Conservation (phyloP, 768 basidiomycete genomes). For the Collybiopsis confluens region DNA sequence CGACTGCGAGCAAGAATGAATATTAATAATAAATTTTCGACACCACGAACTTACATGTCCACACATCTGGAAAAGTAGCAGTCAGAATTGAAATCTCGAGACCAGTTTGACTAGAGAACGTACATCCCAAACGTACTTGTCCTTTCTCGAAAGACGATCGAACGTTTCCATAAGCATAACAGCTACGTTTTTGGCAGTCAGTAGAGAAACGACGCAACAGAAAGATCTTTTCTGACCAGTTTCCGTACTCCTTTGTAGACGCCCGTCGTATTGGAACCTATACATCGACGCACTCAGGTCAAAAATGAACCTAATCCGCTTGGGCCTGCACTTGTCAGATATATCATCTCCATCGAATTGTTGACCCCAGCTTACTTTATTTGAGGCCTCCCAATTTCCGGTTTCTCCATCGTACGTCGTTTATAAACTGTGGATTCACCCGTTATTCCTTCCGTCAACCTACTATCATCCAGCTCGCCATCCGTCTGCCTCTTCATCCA, state of each 20-base stretch:
- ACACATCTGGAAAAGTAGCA: constrained; percentile 40
- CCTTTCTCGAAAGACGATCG: constrained; percentile 54
- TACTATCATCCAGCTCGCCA: constrained; percentile 64
- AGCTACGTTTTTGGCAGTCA: constrained; percentile 29
- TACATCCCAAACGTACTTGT: constrained; percentile 78
- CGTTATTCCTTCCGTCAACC: constrained; percentile 63
- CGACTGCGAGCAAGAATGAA: constrained; percentile 33
- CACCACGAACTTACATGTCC: constrained; percentile 47
- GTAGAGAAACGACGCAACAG: neutral
- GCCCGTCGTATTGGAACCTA: constrained; percentile 70
- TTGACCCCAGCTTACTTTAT: constrained; percentile 43
- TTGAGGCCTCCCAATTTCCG: constrained; percentile 63
- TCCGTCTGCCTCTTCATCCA: constrained; percentile 72
- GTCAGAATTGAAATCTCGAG: neutral
- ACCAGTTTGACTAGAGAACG: constrained; percentile 21
- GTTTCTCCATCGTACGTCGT: constrained; percentile 64
- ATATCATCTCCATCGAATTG: too few species aligned
- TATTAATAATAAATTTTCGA: neutral
- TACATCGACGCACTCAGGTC: constrained; percentile 74
- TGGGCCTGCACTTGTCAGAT: constrained; percentile 37
- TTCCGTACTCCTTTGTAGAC: constrained; percentile 58
- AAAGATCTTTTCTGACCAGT: constrained; percentile 38
- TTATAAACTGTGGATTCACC: constrained; percentile 71
- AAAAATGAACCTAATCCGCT: constrained; percentile 65
- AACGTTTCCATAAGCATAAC: constrained; percentile 76